Conservation (phyloP, 2,329 filamentous ascomycete genomes). For the Hirsutella rhossiliensis region DNA sequence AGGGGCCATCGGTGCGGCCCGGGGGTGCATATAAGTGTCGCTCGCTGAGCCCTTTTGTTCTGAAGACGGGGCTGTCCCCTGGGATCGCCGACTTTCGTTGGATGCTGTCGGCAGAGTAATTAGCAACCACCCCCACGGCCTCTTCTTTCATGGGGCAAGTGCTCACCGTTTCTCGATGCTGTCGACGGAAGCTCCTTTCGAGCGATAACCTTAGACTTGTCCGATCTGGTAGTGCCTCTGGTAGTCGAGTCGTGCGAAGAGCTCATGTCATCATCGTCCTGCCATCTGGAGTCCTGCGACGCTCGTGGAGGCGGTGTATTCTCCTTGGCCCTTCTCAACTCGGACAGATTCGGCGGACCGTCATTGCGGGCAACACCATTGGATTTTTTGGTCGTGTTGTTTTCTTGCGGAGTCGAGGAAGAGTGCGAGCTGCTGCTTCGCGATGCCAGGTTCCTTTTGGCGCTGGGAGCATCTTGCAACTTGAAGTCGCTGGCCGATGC, state of each 20-base stretch:
- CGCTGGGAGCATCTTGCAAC: slow-evolving; percentile 69
- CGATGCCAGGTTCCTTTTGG: slow-evolving; percentile 32
- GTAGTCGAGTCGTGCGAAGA: slow-evolving; percentile 29
- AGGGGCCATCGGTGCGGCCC: slow-evolving; percentile 42
- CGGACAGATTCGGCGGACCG: slow-evolving; percentile 7
- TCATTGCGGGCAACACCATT: slow-evolving; percentile 19
- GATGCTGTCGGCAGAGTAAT: slow-evolving; percentile 4
- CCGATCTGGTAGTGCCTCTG: slow-evolving; percentile 24
- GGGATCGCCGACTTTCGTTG: slow-evolving; percentile 13
- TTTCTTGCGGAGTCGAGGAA: slow-evolving; percentile 24
- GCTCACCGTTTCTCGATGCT: slow-evolving; percentile 26
- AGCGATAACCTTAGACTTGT: slow-evolving; percentile 37
- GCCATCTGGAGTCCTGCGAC: slow-evolving; percentile 46
- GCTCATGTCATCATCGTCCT: slow-evolving; percentile 40
- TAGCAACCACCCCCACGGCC: slow-evolving; percentile 7
- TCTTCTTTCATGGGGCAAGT: background rate
- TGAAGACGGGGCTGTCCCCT: slow-evolving; percentile 9
- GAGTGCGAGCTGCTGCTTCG: slow-evolving; percentile 31
- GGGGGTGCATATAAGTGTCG: slow-evolving; percentile 46
- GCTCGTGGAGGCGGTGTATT: slow-evolving; percentile 29
- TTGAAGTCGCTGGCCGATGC: slow-evolving; percentile 46
- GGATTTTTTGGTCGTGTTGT: slow-evolving; percentile 19
- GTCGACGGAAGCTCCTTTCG: slow-evolving; percentile 50
- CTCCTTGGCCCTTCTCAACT: slow-evolving; percentile 24
- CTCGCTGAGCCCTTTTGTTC: slow-evolving; percentile 17